phyloP scores from a whole-genome alignment of 2,329 filamentous ascomycete species.

The Diaporthe citrichinensis region DNA sequence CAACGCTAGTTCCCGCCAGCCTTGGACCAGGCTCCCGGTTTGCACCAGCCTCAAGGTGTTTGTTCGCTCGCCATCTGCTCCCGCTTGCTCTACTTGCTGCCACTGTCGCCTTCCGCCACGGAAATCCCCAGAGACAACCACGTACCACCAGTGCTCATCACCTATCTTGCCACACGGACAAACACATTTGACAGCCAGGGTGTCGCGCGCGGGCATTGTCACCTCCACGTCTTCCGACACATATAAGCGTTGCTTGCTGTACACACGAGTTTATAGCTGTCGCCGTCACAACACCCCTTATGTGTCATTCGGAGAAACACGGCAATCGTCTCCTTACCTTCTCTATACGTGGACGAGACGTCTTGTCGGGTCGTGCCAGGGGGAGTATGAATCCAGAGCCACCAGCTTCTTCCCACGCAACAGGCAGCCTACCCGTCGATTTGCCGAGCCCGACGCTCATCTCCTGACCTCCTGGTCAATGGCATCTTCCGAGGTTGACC shows the following conservation, averaged over 20 bases:
- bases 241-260: background rate
- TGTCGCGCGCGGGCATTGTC: background rate
- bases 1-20: constrained; percentile 20
- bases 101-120: background rate
- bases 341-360: constrained; percentile 32
- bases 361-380: constrained; percentile 13
- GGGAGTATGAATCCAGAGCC: constrained; percentile 23
- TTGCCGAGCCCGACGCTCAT: constrained; percentile 19
- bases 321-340: constrained; percentile 28
- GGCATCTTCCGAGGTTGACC: constrained; percentile 97
- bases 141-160: constrained; percentile 26
- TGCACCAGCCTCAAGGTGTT: constrained; percentile 11
- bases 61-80: background rate
- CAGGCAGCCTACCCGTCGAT: constrained; percentile 5
- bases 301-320: constrained; percentile 32
- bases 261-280: constrained; percentile 18
- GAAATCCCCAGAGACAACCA: background rate
- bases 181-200: background rate
- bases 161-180: constrained; percentile 1
- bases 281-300: constrained; percentile 38
- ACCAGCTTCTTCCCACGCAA: background rate
- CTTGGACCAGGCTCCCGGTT: background rate
- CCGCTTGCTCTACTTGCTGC: background rate
- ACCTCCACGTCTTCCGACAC: background rate
- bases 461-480: constrained; percentile 62